Evolutionary conservation across 257 asterid genomes (phyloP).

Genomic region (Thymus quinquecostatus): DNA sequence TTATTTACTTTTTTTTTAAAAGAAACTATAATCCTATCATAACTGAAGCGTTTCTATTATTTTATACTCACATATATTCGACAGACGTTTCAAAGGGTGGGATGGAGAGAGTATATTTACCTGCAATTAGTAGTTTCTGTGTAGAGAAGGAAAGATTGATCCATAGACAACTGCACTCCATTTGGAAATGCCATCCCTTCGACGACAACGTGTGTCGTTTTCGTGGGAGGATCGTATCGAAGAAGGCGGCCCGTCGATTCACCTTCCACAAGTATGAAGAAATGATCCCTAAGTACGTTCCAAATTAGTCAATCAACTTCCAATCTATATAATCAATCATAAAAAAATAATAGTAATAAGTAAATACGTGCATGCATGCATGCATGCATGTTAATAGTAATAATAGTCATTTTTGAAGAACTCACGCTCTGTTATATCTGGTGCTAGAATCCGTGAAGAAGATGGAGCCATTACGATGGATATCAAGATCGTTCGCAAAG

Average conservation of each 20-base stretch:
- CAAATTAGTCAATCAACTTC: background rate
- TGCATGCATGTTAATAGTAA: too few species aligned
- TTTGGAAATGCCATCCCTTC: slow-evolving; percentile 84
- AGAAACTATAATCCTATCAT: too few species aligned
- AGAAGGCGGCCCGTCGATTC: slow-evolving; percentile 85
- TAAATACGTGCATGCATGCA: too few species aligned
- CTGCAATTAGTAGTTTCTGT: slow-evolving; percentile 96
- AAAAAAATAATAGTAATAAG: too few species aligned
- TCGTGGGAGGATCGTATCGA: slow-evolving; percentile 72
- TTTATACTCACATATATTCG: too few species aligned
- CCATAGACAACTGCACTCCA: slow-evolving; percentile 84
- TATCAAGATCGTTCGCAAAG: slow-evolving; percentile 92
- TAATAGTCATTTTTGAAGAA: background rate
- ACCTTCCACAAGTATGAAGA: slow-evolving; percentile 84
- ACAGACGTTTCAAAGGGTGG: too few species aligned
- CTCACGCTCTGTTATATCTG: slow-evolving; percentile 77
- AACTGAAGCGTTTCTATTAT: too few species aligned
- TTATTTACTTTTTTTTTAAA: too few species aligned
- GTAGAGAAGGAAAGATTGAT: slow-evolving; percentile 74
- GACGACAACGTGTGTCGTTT: slow-evolving; percentile 67
- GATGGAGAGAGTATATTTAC: slow-evolving; percentile 26
- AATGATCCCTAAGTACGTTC: slow-evolving; percentile 55
- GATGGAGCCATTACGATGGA: slow-evolving; percentile 80
- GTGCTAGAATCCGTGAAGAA: slow-evolving; percentile 94
- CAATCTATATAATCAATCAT: background rate